Percentiles rank a stretch among this genome's conserved stretches.
These are phyloP conservation scores for Rutstroemia sp. DNA, from an alignment of 2,329 filamentous ascomycete genomes.

Conservation along the genomic window DNA sequence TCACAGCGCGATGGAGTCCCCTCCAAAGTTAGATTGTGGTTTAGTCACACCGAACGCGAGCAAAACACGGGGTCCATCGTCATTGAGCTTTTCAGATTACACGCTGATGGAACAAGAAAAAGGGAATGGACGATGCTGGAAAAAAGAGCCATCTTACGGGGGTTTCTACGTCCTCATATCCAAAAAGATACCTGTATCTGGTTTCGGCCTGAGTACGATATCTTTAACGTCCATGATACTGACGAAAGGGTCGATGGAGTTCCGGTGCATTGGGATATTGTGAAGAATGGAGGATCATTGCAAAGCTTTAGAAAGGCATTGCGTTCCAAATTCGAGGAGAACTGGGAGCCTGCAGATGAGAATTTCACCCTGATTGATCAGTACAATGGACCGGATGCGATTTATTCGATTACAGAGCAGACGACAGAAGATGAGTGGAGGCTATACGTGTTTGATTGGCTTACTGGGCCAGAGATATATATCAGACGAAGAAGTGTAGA, in stretches of 20 bases:
- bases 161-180: neutral
- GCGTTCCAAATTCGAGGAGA: neutral
- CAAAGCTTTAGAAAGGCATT: neutral
- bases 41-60: conserved; percentile 2
- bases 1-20: neutral
- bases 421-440: conserved; percentile 12
- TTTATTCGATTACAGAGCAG: neutral
- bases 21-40: conserved; percentile 2
- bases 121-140: neutral
- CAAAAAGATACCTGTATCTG: conserved; percentile 9
- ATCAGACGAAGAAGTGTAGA: neutral
- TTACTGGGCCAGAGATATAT: conserved; percentile 4
- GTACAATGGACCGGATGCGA: neutral
- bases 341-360: neutral
- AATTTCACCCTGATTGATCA: neutral
- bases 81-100: neutral
- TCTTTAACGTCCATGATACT: conserved; percentile 5
- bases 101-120: neutral
- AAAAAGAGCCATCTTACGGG: neutral
- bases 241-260: neutral
- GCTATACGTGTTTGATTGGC: conserved; percentile 14
- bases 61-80: neutral
- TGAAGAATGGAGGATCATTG: neutral
- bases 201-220: conserved; percentile 16
- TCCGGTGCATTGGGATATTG: neutral